phyloP scores from a whole-genome alignment of 768 basidiomycete genomes.

The Crassisporium funariophilum region DNA sequence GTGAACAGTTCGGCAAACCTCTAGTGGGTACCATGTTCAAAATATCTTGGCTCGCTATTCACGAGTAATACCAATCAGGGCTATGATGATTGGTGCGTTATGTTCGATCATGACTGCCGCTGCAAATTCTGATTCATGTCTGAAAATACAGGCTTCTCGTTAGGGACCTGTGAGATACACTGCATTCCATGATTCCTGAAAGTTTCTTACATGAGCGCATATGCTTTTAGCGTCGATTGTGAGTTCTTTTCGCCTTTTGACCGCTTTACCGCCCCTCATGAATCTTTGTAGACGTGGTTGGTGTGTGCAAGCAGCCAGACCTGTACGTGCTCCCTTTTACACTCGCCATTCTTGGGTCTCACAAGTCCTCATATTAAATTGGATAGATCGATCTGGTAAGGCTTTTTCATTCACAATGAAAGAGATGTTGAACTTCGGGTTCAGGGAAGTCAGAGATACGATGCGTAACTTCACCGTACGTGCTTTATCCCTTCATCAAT shows the following conservation, averaged over 20 bases:
- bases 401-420: slow-evolving; percentile 10
- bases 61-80: slow-evolving; percentile 18
- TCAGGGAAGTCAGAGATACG: slow-evolving; percentile 88
- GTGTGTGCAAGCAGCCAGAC: slow-evolving; percentile 73
- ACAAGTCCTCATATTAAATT: background rate
- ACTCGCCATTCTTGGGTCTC: background rate
- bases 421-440: background rate
- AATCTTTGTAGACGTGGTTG: slow-evolving; percentile 62
- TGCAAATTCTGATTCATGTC: background rate
- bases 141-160: slow-evolving; percentile 57
- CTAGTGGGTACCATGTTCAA: too few relatives aligned
- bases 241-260: slow-evolving; percentile 21
- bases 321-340: slow-evolving; percentile 51
- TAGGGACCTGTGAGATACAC: slow-evolving; percentile 66
- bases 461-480: slow-evolving; percentile 83
- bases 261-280: background rate
- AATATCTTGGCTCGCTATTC: slow-evolving; percentile 23
- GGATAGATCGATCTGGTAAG: slow-evolving; percentile 78
- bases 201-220: slow-evolving; percentile 3
- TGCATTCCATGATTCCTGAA: background rate
- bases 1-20: slow-evolving; percentile 68
- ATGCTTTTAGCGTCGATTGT: slow-evolving; percentile 67
- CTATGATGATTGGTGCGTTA: slow-evolving; percentile 45
- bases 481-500: slow-evolving; percentile 2
- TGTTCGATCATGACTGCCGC: background rate